phyloP scores from a whole-genome alignment of 73 alveolate genomes.

The Paramecium octaurelia region DNA sequence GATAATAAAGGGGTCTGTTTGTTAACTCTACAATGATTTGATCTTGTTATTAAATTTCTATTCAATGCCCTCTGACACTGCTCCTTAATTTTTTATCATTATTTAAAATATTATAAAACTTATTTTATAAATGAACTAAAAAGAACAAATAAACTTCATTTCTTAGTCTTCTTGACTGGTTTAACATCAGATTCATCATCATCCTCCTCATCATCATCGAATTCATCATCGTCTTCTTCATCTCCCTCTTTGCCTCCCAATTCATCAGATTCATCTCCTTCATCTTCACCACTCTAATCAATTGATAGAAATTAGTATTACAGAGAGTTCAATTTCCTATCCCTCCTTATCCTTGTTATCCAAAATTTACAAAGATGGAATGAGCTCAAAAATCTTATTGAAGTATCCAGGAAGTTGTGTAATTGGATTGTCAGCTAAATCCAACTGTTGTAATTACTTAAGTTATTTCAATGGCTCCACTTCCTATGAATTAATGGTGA shows the following conservation, averaged over 20 bases:
- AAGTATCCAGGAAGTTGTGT: background rate
- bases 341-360: conserved; percentile 11
- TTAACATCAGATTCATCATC: background rate
- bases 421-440: conserved; percentile 22
- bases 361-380: background rate
- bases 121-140: background rate
- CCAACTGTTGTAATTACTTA: background rate
- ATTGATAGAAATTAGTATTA: background rate
- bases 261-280: conserved; percentile 21
- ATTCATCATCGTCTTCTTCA: background rate
- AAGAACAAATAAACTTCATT: background rate
- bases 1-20: background rate
- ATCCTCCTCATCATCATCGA: conserved; percentile 6
- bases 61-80: background rate
- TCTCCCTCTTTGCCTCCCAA: background rate
- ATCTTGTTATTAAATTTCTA: background rate
- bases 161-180: background rate
- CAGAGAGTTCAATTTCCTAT: background rate
- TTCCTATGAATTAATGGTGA: background rate
- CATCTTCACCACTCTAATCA: conserved; percentile 12
- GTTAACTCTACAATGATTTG: background rate
- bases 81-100: background rate
- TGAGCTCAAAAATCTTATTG: background rate
- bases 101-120: background rate
- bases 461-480: background rate